Evolutionary conservation across 202 grass and related monocot species (phyloP).

Genomic region (Carex arenaria): DNA sequence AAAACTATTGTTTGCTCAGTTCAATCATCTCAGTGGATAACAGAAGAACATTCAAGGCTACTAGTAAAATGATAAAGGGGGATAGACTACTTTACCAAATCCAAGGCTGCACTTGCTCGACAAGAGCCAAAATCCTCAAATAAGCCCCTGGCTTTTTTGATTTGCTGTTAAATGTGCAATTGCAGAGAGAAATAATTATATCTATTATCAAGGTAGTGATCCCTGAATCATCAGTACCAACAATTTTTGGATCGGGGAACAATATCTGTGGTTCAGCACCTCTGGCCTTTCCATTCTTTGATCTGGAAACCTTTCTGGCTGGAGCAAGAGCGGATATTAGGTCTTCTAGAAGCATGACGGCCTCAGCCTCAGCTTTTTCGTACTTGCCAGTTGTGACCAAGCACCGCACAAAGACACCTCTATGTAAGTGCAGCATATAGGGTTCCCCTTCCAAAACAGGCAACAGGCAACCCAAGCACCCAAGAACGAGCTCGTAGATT

Average conservation of each 20-base stretch:
- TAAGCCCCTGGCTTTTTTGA: conserved; percentile 42
- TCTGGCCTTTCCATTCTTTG: conserved; percentile 23
- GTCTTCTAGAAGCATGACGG: conserved; percentile 33
- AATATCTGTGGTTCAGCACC: not conserved
- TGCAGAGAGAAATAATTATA: conserved; percentile 46
- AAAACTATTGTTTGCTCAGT: not conserved
- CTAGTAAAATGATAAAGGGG: not conserved
- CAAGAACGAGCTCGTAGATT: conserved; percentile 50
- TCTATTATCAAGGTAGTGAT: conserved; percentile 48
- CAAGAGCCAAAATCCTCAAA: conserved; percentile 41
- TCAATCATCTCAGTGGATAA: not conserved
- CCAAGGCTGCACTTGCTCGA: conserved; percentile 64
- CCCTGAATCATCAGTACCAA: conserved; percentile 42
- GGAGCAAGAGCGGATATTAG: conserved; percentile 42
- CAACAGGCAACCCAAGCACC: conserved; percentile 52
- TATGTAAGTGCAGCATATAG: conserved; percentile 60
- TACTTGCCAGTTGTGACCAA: conserved; percentile 57
- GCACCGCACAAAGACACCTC: conserved; percentile 39
- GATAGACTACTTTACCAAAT: conserved; percentile 35
- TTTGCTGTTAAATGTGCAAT: conserved; percentile 56
- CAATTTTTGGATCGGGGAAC: conserved; percentile 55
- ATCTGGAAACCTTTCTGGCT: conserved; percentile 17
- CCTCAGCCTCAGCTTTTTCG: conserved; percentile 46
- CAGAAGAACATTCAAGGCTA: not conserved
- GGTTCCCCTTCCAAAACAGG: conserved; percentile 71